phyloP scores from a whole-genome alignment of 225 moss, liverwort and hornwort genomes.

The Anthoceros angustus region DNA sequence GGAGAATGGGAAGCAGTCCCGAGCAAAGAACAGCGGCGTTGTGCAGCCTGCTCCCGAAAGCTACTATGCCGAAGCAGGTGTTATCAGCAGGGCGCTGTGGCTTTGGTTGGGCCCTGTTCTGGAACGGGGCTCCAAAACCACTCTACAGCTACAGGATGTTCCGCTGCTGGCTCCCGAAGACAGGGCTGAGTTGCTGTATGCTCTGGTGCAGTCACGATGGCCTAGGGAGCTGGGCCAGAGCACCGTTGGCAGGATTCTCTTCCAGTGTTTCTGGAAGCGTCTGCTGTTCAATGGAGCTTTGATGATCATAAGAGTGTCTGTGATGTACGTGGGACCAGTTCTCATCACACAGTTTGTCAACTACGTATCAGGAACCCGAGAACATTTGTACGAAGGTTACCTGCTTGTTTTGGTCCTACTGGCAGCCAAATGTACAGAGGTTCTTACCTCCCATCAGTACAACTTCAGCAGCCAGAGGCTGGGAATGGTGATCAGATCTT shows the following conservation, averaged over 20 bases:
- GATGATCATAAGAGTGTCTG: conserved; percentile 31
- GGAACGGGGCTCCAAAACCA: conserved; percentile 14
- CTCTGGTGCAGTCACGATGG: conserved; percentile 22
- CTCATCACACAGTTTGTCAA: conserved; percentile 47
- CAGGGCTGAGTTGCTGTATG: conserved; percentile 19
- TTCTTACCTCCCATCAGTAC: conserved; percentile 42
- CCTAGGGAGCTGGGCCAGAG: conserved; percentile 6
- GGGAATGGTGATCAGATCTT: conserved; percentile 38
- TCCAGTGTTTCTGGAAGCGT: conserved; percentile 15
- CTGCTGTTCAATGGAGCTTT: conserved; percentile 33
- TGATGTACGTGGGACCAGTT: conserved; percentile 65
- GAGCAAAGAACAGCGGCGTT: background rate
- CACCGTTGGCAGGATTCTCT: conserved; percentile 22
- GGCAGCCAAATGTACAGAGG: conserved; percentile 40
- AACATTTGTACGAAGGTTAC: conserved; percentile 16
- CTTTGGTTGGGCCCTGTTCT: conserved; percentile 50
- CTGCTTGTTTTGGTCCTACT: conserved; percentile 12
- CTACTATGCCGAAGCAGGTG: conserved; percentile 7
- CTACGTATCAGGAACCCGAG: conserved; percentile 10
- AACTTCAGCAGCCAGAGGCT: conserved; percentile 32
- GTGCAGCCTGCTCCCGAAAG: background rate
- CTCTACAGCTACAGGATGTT: conserved; percentile 37
- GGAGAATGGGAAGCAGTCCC: background rate
- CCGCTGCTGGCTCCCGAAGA: conserved; percentile 27
- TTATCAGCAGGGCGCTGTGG: conserved; percentile 31